Evolutionary conservation across 148 eudicot species (phyloP), one percentile per base, ranked within the genome.

Genomic region (Chenopodium quinoa): DNA sequence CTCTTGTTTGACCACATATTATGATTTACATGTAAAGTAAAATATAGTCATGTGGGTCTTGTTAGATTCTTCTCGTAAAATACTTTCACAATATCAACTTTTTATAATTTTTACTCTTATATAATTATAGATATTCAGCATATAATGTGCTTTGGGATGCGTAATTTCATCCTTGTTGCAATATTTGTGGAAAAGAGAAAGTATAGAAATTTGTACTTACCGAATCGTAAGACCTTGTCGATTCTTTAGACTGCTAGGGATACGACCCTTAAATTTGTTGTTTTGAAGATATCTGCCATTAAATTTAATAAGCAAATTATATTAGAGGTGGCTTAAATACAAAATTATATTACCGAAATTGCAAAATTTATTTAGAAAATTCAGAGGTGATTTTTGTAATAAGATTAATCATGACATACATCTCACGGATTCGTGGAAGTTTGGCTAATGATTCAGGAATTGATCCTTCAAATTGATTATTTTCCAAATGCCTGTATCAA

Each of bases 401-500:
- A 40, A 40, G 44, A 6, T 40, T 34, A 64, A 23, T 70, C 29
- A 14, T 66, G 25, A 16, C 63, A 23, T 93, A 95, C 98, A 93
- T 71, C 84, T 95, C 94, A 34, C 71, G 88, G 47, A 95, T 90
- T 29, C 79, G 86, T 75, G 94, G 92, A 71, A 95, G 91, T 44
- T 74, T 58, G 50, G 84, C 91, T 56, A 95, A 62, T 19, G 97
- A 89, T 75, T 84, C 80, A 0, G 97, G 98, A 65, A 93, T 87
- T 25, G 86, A 16, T 83, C 98, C 98, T 85, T 90, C 84, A 13
- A 95, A 75, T 77, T 91, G 91, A 80, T 95, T 95, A 74, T 86
- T 80, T 85, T 95, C 97, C 87, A 95, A 87, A 85, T 95, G 92
- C 91, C 97, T 95, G 54, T n/a, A 75, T 17, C 66, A 79, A 16